phyloP scores from a whole-genome alignment of 1,139 yeast species.

The Geotrichum bryndzae region DNA sequence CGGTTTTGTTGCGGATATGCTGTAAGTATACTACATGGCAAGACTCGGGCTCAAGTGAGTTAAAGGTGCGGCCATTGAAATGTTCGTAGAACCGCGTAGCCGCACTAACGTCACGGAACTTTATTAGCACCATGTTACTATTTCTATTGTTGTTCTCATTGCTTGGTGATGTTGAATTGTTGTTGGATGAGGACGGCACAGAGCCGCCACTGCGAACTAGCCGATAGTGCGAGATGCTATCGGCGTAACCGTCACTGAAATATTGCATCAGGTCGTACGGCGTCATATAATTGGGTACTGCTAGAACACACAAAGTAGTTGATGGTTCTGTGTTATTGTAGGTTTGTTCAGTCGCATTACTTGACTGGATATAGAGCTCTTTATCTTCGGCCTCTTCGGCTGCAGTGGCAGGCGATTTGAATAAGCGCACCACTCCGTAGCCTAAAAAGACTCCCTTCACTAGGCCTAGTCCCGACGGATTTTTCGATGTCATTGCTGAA shows the following conservation, averaged over 20 bases:
- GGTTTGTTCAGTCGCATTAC: background rate
- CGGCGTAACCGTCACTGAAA: constrained; percentile 56
- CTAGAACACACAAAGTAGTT: constrained; percentile 60
- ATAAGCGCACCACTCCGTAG: constrained; percentile 66
- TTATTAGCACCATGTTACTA: constrained; percentile 70
- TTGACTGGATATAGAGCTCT: constrained; percentile 9
- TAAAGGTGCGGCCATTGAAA: constrained; percentile 71
- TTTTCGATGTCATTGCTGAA: background rate
- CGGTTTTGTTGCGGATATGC: constrained; percentile 43
- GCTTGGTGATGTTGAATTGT: background rate
- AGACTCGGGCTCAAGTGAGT: constrained; percentile 71
- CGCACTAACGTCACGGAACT: constrained; percentile 51
- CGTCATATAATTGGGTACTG: constrained; percentile 83
- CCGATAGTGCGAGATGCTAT: constrained; percentile 64
- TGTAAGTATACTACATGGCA: constrained; percentile 72
- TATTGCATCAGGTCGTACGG: constrained; percentile 79
- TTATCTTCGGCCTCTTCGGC: constrained; percentile 20
- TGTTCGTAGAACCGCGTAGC: constrained; percentile 61
- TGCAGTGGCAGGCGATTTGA: constrained; percentile 43
- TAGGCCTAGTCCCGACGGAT: constrained; percentile 19
- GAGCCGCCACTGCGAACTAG: constrained; percentile 54
- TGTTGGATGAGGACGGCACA: background rate
- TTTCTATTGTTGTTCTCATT: constrained; percentile 31
- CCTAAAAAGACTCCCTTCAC: constrained; percentile 61
- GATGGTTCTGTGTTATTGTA: background rate